Base-by-base conservation (phyloP, 179 eudicot species). In the Monotropa hypopitys region DNA sequence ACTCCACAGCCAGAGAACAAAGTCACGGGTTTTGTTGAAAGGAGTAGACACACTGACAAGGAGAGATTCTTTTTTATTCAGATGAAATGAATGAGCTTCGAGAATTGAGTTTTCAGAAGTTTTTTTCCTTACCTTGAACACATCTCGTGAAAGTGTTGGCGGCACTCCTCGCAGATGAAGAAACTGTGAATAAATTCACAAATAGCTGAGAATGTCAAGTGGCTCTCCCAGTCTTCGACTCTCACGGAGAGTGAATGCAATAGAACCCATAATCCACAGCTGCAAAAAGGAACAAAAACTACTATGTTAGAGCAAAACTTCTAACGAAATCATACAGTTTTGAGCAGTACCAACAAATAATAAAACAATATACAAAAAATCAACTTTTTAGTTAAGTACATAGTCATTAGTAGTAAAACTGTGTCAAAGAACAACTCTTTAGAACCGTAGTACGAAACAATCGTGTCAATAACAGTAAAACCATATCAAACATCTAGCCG, bases 211-310 rank as follows among this genome's bases (percentile, higher is more conserved):
- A 95, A 95, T 79, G 99, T 85, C 81, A 77, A 75, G 10, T 91
- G 89, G 85, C 91, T 89, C 81, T 95, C 99, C 83, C 86, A 91
- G 70, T 95, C 97, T 32, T 90, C 99, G 70, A 91, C 78, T 83
- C 97, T 91, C 81, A 93, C 99, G 51, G 99, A 93, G 42, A 95
- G 88, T 45, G 99, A 93, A 83, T 95, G 99, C 82, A 95, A 69
- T 72, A 95, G 84, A 76, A 93, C 88, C 99, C 99, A 95, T 80
- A 95, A 84, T 57, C 99, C 99, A 85, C 99, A 95, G 79, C 99
- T 95, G 92, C 86, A 87, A 68, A n/a, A 82, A 45, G 68, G 83
- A 85, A 76, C 61, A 81, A n/a, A 74, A 13, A 35, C 26, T 33
- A 61, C 65, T 45, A 12, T 32, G 73, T 50, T 49, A 76, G n/a